These are phyloP conservation scores for Amaranthus cruentus DNA, from an alignment of 148 eudicot species.

Conservation along the genomic window DNA sequence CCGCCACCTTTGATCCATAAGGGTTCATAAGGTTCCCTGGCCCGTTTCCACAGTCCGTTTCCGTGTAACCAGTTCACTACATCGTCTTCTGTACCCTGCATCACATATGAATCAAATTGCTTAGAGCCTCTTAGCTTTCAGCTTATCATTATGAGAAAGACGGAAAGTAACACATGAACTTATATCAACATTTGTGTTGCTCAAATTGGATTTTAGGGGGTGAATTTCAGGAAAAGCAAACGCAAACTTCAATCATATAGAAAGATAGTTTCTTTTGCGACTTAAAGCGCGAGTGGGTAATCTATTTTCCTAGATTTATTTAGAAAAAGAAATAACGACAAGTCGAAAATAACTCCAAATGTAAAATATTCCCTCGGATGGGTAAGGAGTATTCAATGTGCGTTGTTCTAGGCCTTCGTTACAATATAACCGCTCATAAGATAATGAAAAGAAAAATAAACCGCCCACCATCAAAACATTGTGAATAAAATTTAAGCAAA, in stretches of 20 bases:
- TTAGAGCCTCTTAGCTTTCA: not conserved
- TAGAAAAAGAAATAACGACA: no score
- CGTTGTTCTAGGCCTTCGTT: no score
- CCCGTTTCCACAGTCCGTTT: constrained; percentile 75
- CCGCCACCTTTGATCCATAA: constrained; percentile 99
- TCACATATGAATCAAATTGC: not conserved
- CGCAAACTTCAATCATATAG: not conserved
- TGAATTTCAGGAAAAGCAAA: not conserved
- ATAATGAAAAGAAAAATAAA: no score
- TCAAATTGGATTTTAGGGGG: not conserved
- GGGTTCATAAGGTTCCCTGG: constrained; percentile 90
- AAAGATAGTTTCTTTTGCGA: no score
- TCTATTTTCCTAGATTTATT: no score
- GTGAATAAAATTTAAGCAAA: no score
- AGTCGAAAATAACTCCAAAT: no score
- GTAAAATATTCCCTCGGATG: no score
- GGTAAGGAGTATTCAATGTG: no score
- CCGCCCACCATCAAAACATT: no score
- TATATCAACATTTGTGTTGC: not conserved
- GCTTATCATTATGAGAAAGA: not conserved
- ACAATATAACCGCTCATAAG: no score
- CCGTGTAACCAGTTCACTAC: constrained; percentile 95
- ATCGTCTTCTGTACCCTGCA: constrained; percentile 96
- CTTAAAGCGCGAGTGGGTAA: no score
- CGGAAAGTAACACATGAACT: not conserved